These are phyloP conservation scores for Globisporangium paroecandrum DNA, from an alignment of 352 stramenopile genomes.

Conservation along the genomic window DNA sequence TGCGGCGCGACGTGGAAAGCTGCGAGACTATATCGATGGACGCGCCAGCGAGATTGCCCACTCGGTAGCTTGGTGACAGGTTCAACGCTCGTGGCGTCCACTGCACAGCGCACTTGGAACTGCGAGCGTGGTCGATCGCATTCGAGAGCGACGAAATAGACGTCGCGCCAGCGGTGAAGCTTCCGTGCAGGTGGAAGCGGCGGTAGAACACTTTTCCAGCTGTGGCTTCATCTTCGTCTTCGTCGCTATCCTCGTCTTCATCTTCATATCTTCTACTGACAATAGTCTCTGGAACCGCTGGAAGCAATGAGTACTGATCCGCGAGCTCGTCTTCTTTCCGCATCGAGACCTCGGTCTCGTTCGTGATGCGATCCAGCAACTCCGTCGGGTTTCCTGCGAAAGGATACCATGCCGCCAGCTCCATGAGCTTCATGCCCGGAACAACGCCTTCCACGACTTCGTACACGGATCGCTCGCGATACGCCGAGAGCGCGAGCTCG, in stretches of 20 bases:
- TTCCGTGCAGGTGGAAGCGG: constrained; percentile 46
- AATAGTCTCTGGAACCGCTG: constrained; percentile 13
- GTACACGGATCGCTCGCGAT: constrained; percentile 31
- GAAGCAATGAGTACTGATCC: constrained; percentile 41
- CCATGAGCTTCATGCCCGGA: constrained; percentile 54
- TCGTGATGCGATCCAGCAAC: constrained; percentile 28
- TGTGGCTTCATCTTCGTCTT: not conserved
- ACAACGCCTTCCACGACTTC: constrained; percentile 44
- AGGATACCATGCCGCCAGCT: constrained; percentile 48
- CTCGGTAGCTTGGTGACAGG: constrained; percentile 10
- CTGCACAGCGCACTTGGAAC: constrained; percentile 29
- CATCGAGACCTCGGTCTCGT: constrained; percentile 17
- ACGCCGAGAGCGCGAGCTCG: constrained; percentile 43
- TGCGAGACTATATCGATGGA: constrained; percentile 44
- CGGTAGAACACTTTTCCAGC: constrained; percentile 32
- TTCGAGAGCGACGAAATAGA: constrained; percentile 19
- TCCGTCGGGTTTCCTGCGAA: constrained; percentile 25
- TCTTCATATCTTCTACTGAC: constrained; percentile 9
- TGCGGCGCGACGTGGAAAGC: constrained; percentile 36
- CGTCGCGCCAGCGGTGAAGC: constrained; percentile 26
- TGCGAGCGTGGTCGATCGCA: constrained; percentile 29
- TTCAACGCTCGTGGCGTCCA: constrained; percentile 30
- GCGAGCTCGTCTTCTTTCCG: constrained; percentile 16
- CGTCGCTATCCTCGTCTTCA: constrained; percentile 13
- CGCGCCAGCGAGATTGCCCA: constrained; percentile 17